Evolutionary conservation across 345 rosid genomes (phyloP).

Genomic region (Bretschneidera sinensis): DNA sequence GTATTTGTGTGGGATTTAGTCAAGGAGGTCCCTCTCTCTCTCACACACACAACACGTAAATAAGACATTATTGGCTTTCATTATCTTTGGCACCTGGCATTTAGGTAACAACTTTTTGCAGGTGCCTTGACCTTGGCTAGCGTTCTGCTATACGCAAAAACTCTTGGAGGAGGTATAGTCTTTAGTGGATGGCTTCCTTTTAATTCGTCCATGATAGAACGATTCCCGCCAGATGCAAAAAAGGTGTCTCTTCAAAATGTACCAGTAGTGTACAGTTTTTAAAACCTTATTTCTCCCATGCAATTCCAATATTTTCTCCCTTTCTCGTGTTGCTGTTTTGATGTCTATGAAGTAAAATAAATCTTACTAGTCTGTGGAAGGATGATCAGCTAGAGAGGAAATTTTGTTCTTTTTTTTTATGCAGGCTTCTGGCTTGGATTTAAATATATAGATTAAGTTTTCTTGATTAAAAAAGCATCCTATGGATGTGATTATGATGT

Average conservation of each 20-base stretch:
- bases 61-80: not conserved
- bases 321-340: not conserved
- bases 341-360: not conserved
- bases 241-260: slow-evolving; percentile 33
- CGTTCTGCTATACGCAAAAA: slow-evolving; percentile 66
- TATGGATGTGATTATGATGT: too few relatives aligned
- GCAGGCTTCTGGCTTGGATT: too few relatives aligned
- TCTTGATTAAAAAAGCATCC: too few relatives aligned
- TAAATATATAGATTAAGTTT: too few relatives aligned
- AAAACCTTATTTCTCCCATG: not conserved
- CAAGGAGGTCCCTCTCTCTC: slow-evolving; percentile 68
- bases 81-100: not conserved
- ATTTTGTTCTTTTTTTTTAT: too few relatives aligned
- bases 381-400: not conserved
- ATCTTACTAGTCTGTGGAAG: not conserved
- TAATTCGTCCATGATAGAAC: slow-evolving; percentile 42
- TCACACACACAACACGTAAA: not conserved
- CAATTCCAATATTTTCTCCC: not conserved
- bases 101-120: slow-evolving; percentile 24
- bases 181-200: slow-evolving; percentile 90
- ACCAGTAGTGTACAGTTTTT: not conserved
- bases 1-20: slow-evolving; percentile 80
- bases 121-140: slow-evolving; percentile 85
- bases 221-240: slow-evolving; percentile 52
- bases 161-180: slow-evolving; percentile 77